Evolutionary conservation across 495 filamentous ascomycete genomes (phyloP), one percentile per base, ranked within the genome.

Genomic region (Neurospora sp.): DNA sequence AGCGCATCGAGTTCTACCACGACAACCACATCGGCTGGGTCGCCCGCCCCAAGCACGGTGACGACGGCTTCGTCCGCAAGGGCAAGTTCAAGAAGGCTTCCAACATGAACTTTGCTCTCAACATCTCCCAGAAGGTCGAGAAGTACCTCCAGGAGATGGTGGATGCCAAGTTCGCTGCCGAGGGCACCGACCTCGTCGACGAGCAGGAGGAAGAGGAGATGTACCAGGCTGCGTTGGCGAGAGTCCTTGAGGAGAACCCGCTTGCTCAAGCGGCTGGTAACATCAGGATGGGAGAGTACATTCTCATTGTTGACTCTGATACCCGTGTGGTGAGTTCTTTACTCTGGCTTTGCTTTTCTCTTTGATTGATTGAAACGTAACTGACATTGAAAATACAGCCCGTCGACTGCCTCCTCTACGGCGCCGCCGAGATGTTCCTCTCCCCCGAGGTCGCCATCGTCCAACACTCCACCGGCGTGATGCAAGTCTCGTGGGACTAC

Each of bases 91-190:
- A 88, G 82, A 89, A 93, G 85, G 90, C 90, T 31, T 91, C 89
- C 16, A 93, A 93, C 82, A 93, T 93, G 91, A 93, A 93, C 81
- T 93, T 86, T 72, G 90, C 85, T 3, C 81, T 93, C 31, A 89
- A 90, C 83, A 84, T 93, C 70, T 91, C 89, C 27, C 88, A 86
- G 77, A 88, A 88, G 71, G 88, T 93, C 0, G 91, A 93, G 77
- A 89, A 91, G 37, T 89, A 87, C 72, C 83, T 92, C 41, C 78
- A 80, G 14, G 69, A 80, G n/a, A 83, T 88, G 73, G 73, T 75
- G 31, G 71, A 68, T 18, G 74, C 71, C 39, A 72, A 73, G 40
- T 48, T 27, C 4, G 68, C 69, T 35, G 69, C 69, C 75, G 81
- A 88, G 16, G 85, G 89, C 16, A 82, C 82, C 31, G 82, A 83